Conservation (phyloP, 177 flowering plant genomes). For the Telopea speciosissima region DNA sequence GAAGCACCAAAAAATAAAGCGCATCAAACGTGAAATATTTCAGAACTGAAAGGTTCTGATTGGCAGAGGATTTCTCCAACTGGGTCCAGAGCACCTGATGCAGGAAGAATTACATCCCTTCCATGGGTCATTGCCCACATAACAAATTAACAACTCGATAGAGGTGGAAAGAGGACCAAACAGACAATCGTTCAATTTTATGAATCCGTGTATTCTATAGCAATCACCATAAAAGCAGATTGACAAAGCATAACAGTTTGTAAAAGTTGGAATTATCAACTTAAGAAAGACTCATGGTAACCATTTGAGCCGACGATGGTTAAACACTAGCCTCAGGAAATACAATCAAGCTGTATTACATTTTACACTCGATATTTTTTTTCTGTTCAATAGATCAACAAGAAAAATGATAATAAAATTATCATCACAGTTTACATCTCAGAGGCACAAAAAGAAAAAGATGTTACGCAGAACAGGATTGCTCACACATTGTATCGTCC, state of each 20-base stretch:
- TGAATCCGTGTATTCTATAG: no score
- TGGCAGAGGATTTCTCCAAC: no score
- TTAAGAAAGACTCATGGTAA: no score
- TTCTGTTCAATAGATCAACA: not conserved
- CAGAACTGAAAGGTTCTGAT: no score
- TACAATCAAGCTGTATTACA: not conserved
- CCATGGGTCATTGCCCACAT: no score
- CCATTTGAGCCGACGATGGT: no score
- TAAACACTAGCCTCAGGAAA: not conserved
- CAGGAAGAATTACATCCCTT: no score
- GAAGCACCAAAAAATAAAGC: no score
- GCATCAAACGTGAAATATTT: no score
- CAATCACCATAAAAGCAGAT: not conserved
- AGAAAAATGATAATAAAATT: not conserved
- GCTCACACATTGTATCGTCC: slow-evolving; percentile 51
- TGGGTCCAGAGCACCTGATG: no score
- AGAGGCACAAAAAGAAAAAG: not conserved
- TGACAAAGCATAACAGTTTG: not conserved
- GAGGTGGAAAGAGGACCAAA: not conserved
- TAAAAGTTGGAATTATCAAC: not conserved
- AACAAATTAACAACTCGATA: no score
- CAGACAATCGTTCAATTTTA: not conserved
- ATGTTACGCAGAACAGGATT: not conserved
- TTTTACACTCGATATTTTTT: not conserved
- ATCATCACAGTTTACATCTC: not conserved